A percentile compares a stretch with the other conserved stretches of the same genome.
These are phyloP conservation scores for Hura crepitans DNA, from an alignment of 441 rosid species.

Conservation along the genomic window DNA sequence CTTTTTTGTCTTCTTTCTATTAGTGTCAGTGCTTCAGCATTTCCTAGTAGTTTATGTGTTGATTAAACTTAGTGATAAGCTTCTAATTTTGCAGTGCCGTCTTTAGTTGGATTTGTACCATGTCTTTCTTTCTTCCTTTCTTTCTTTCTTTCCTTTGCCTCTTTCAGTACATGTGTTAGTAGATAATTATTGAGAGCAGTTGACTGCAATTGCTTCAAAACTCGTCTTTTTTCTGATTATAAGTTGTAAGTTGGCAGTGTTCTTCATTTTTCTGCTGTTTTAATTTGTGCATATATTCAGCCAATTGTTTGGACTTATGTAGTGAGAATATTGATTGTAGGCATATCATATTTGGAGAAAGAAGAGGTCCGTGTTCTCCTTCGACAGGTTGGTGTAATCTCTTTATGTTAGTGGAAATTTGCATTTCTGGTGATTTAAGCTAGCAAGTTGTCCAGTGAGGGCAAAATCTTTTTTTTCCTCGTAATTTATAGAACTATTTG, in stretches of 20 bases:
- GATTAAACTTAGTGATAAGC: conserved; percentile 1
- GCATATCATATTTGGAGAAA: conserved; percentile 82
- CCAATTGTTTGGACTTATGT: conserved; percentile 18
- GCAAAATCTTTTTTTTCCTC: background rate
- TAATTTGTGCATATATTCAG: conserved; percentile 15
- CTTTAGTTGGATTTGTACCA: background rate
- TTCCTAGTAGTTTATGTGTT: background rate
- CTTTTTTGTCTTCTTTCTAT: background rate
- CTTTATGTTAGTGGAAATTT: background rate
- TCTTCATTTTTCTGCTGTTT: conserved; percentile 7
- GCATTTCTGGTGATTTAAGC: background rate
- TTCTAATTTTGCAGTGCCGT: background rate
- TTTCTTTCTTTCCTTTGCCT: background rate
- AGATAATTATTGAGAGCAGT: background rate
- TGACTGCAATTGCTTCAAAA: background rate
- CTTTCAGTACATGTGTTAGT: background rate
- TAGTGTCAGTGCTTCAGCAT: background rate
- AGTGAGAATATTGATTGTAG: conserved; percentile 36
- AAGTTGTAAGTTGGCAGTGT: background rate
- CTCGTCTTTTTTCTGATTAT: background rate
- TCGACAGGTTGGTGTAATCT: conserved; percentile 60
- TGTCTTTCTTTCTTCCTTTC: background rate
- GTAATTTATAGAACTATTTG: background rate
- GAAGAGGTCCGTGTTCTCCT: conserved; percentile 90
- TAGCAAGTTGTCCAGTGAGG: background rate